Percentiles rank a stretch among this genome's conserved stretches.
Evolutionary conservation across 192 early-diverging fungal species (phyloP).

Genomic region (Jimgerdemannia flammicorona): DNA sequence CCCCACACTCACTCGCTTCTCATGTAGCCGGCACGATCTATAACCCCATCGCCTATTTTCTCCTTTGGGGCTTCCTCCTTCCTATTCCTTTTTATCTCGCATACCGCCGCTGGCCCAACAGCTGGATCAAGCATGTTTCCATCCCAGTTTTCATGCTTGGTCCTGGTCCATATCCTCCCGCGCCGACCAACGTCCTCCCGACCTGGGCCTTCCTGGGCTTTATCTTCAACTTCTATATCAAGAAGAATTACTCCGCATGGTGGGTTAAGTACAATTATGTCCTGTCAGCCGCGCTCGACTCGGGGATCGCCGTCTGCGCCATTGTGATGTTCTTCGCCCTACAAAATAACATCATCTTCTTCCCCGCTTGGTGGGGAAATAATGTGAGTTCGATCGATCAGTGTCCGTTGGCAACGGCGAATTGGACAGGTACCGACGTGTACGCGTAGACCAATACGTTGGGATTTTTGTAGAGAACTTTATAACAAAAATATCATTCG

Average conservation of each 20-base stretch:
- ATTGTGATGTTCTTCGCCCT: constrained; percentile 8
- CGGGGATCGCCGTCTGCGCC: constrained; percentile 35
- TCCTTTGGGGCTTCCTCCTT: constrained; percentile 24
- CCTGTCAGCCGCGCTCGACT: constrained; percentile 46
- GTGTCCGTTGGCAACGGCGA: too few relatives aligned
- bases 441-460: too few relatives aligned
- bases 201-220: constrained; percentile 26
- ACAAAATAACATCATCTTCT: neutral
- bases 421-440: too few relatives aligned
- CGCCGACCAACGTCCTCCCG: constrained; percentile 24
- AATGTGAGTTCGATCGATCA: too few relatives aligned
- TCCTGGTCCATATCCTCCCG: constrained; percentile 29
- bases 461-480: too few relatives aligned
- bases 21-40: neutral
- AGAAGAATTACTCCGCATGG: constrained; percentile 58
- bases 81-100: constrained; percentile 14
- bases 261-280: constrained; percentile 56
- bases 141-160: constrained; percentile 45
- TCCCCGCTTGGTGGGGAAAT: constrained; percentile 45
- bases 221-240: constrained; percentile 38
- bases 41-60: neutral
- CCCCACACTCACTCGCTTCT: neutral
- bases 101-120: constrained; percentile 6
- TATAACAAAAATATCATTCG: too few relatives aligned
- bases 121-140: constrained; percentile 44